phyloP scores from a whole-genome alignment of 257 asterid species.

The Primulina tabacum region DNA sequence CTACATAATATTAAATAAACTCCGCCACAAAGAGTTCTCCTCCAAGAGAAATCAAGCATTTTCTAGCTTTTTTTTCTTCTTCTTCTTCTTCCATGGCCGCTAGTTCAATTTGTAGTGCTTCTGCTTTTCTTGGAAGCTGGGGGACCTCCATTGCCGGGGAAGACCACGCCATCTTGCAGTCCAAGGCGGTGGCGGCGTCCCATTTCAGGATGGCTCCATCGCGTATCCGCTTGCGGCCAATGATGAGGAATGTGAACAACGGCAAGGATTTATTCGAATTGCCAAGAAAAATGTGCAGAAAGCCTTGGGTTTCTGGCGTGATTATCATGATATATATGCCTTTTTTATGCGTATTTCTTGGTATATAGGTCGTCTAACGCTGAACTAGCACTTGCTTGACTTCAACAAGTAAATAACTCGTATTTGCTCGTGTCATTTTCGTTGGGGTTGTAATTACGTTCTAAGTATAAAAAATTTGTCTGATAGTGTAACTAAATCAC shows the following conservation, averaged over 20 bases:
- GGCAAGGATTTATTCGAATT: slow-evolving; percentile 49
- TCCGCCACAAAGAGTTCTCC: background rate
- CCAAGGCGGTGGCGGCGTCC: slow-evolving; percentile 17
- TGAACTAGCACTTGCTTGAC: background rate
- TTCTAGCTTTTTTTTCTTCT: background rate
- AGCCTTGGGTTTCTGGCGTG: slow-evolving; percentile 48
- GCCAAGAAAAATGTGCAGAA: slow-evolving; percentile 56
- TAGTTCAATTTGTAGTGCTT: background rate
- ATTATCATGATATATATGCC: background rate
- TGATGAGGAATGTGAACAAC: slow-evolving; percentile 69
- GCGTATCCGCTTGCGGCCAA: slow-evolving; percentile 48
- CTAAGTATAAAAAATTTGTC: background rate
- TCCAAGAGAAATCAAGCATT: background rate
- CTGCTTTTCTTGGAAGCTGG: background rate
- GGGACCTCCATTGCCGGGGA: background rate
- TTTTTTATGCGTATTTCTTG: too few species aligned
- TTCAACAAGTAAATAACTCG: background rate
- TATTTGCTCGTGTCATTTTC: too few species aligned
- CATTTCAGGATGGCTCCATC: slow-evolving; percentile 39
- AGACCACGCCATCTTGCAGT: slow-evolving; percentile 14
- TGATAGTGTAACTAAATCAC: too few species aligned
- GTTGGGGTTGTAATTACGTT: too few species aligned
- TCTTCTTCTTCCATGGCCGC: slow-evolving; percentile 24
- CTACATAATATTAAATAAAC: background rate
- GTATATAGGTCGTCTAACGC: background rate